Conservation (phyloP, 106 monocot genomes). For the Dendrobium officinale region DNA sequence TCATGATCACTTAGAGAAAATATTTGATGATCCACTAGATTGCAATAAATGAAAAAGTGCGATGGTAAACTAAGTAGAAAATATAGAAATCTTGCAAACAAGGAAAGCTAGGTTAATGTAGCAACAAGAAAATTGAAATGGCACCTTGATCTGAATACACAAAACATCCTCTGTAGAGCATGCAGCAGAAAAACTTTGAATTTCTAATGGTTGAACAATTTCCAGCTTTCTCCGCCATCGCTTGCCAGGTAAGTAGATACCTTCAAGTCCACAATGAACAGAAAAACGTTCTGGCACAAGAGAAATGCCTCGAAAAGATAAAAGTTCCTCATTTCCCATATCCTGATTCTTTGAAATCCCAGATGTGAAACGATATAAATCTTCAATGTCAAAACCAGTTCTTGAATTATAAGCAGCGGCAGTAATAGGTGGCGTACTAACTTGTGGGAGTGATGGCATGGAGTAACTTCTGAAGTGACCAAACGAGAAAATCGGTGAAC, state of each 20-base stretch:
- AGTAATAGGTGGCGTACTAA: conserved; percentile 16
- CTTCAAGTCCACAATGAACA: conserved; percentile 74
- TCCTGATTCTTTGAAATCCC: conserved; percentile 47
- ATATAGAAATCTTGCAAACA: not conserved
- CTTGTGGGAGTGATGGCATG: conserved; percentile 68
- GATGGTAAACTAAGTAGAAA: not conserved
- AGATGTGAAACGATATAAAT: conserved; percentile 46
- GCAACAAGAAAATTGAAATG: not conserved
- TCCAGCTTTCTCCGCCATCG: conserved; percentile 80
- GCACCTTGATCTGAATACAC: conserved; percentile 93
- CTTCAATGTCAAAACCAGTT: conserved; percentile 46
- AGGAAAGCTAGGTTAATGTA: not conserved
- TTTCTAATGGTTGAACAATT: conserved; percentile 83
- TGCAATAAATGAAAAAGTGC: not conserved
- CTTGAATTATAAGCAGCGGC: conserved; percentile 25
- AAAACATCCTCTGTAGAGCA: conserved; percentile 75
- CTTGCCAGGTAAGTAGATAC: conserved; percentile 79
- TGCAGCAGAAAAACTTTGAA: conserved; percentile 74
- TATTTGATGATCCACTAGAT: not conserved
- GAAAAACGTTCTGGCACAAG: conserved; percentile 85
- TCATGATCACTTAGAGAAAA: not conserved
- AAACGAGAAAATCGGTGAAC: conserved; percentile 88
- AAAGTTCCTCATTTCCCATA: conserved; percentile 26
- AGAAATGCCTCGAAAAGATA: conserved; percentile 82
- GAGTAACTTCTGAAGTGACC: conserved; percentile 90